These are phyloP conservation scores for Boletus rubropictus DNA, from an alignment of 768 basidiomycete species.

Conservation along the genomic window DNA sequence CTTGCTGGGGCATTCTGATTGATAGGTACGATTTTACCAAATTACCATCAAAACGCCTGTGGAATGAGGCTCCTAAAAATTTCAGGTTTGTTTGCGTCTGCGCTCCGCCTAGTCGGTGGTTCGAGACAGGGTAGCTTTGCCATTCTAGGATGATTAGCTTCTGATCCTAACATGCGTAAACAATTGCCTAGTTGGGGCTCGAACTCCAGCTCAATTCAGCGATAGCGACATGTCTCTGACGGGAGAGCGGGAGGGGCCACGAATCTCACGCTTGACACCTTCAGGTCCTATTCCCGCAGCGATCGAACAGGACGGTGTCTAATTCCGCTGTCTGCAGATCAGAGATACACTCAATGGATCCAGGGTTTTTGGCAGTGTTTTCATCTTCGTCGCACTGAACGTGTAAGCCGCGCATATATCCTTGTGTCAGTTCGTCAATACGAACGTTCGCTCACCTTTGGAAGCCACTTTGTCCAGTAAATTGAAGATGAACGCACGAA, in stretches of 20 bases:
- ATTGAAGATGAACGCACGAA: background rate
- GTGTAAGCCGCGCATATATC: background rate
- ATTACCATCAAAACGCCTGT: background rate
- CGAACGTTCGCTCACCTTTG: background rate
- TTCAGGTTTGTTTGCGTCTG: slow-evolving; percentile 5
- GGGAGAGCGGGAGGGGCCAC: slow-evolving; percentile 2
- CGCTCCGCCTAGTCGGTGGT: background rate
- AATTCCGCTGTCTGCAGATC: slow-evolving; percentile 14
- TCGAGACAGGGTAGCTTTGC: slow-evolving; percentile 4
- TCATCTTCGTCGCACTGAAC: background rate
- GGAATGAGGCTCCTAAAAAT: background rate
- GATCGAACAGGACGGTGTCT: slow-evolving; percentile 8
- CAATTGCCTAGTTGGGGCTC: background rate
- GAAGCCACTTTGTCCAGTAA: background rate
- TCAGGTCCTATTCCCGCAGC: slow-evolving; percentile 5
- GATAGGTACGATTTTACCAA: background rate
- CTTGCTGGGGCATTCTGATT: slow-evolving; percentile 42
- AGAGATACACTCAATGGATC: background rate
- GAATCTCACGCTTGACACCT: slow-evolving; percentile 1
- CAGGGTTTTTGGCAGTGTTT: background rate
- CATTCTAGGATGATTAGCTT: slow-evolving; percentile 16
- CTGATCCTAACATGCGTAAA: slow-evolving; percentile 29
- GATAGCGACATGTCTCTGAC: background rate
- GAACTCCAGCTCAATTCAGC: background rate
- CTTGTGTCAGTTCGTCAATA: background rate